Evolutionary conservation across 192 early-diverging fungal genomes (phyloP).

Genomic region (Dimargaris xerosporica): DNA sequence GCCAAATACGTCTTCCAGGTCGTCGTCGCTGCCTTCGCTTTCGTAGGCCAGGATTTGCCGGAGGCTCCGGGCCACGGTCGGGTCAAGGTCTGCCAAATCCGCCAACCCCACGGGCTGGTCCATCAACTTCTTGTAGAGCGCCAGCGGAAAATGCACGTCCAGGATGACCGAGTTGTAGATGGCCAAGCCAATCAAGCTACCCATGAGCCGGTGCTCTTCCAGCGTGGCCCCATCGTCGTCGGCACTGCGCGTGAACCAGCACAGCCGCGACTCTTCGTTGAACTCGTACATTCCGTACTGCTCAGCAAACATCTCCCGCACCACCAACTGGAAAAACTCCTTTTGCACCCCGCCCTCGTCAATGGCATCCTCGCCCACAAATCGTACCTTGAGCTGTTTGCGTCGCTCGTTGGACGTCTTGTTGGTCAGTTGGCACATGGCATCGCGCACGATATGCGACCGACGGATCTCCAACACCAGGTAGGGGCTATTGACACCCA

Average conservation of each 20-base stretch:
- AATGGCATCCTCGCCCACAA: constrained; percentile 86
- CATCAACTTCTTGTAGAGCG: constrained; percentile 78
- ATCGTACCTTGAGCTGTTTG: constrained; percentile 79
- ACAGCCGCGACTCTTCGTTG: constrained; percentile 66
- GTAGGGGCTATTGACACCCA: constrained; percentile 58
- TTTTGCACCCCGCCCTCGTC: constrained; percentile 91
- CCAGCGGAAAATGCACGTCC: constrained; percentile 76
- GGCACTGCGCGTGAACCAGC: constrained; percentile 64
- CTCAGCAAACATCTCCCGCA: constrained; percentile 72
- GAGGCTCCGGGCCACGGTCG: constrained; percentile 60
- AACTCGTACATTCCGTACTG: constrained; percentile 71
- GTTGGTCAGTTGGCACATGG: constrained; percentile 52
- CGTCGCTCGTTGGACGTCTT: constrained; percentile 74
- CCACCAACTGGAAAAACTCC: constrained; percentile 84
- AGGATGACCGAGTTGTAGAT: constrained; percentile 87
- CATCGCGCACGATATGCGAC: constrained; percentile 54
- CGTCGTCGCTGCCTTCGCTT: constrained; percentile 21
- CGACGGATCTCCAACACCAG: constrained; percentile 53
- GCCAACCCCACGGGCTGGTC: constrained; percentile 42
- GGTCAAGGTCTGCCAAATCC: constrained; percentile 64
- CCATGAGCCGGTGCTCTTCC: constrained; percentile 76
- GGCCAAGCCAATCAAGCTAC: constrained; percentile 76
- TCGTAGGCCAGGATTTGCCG: constrained; percentile 52
- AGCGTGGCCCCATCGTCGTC: constrained; percentile 30
- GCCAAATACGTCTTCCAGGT: constrained; percentile 57